A percentile compares a stretch with the other conserved stretches of the same genome.
Conservation (phyloP, 2,329 filamentous ascomycete genomes). For the Penicillium brasilianum region DNA sequence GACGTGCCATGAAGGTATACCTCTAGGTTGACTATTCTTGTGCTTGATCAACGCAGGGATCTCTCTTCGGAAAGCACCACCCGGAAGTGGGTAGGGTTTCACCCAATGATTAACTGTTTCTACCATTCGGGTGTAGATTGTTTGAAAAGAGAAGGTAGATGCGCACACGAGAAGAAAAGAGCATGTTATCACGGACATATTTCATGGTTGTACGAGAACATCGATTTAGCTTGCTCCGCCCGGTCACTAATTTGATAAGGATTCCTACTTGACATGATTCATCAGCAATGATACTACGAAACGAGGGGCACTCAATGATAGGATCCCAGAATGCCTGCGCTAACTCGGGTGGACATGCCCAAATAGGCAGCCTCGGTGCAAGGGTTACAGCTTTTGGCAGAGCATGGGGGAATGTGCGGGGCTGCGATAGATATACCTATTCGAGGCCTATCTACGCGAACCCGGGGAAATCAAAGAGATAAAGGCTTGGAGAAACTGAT, state of each 20-base stretch:
- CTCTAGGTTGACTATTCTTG: not conserved
- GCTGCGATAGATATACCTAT: conserved; percentile 3
- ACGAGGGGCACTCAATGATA: not conserved
- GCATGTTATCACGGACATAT: not conserved
- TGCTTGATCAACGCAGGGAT: not conserved
- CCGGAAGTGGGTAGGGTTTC: not conserved
- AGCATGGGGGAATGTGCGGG: conserved; percentile 3
- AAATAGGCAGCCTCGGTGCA: not conserved
- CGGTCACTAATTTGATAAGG: not conserved
- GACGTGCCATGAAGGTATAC: not conserved
- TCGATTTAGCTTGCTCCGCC: too few relatives aligned
- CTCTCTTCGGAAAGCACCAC: too few relatives aligned
- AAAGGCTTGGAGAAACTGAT: not conserved
- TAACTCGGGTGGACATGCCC: not conserved
- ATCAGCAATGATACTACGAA: not conserved
- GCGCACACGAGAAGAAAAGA: not conserved
- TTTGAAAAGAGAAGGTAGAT: not conserved
- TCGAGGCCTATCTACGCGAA: not conserved
- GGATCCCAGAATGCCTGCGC: not conserved
- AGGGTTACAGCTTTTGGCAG: not conserved
- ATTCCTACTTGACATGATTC: not conserved
- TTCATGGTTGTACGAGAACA: not conserved
- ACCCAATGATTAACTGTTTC: not conserved
- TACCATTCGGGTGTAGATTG: not conserved
- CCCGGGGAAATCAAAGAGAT: not conserved